Base-by-base conservation (phyloP, 805 yeast genomes). In the Ogataea ramenticola region DNA sequence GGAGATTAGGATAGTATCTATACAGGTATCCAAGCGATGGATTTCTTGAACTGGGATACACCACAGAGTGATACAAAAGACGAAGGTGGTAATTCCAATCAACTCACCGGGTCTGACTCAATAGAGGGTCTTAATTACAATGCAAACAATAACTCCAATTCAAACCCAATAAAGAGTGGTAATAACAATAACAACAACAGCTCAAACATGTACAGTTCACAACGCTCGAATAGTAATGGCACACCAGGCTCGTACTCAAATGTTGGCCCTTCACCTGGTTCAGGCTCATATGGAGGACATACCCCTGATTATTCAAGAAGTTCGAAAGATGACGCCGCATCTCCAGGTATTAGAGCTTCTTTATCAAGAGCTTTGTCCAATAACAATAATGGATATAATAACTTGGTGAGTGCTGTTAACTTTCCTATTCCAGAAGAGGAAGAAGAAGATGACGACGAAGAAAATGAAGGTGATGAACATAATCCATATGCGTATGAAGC, bases 371-470 rank as follows among this genome's bases (percentile, higher is more conserved):
- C 54, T 3, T 26, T 53, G 35, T 7, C 40, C 2, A 39, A 48
- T 30, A 43, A 45, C 40, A 46, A 38, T 22, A 35, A 33, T 27
- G 36, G 21, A 33, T 46, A 36, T 33, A 31, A 27, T 19, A 21
- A 20, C 30, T 17, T 32, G 12, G 47, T 33, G 30, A 32, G 29
- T 24, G 11, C 20, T 30, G 29, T 32, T 8, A 49, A 42, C 20
- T 48, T 40, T 24, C 42, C 52, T 2, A 49, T 49, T 9, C 50
- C 48, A n/a, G 56, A 53, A 38, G 50, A 48, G 22, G 48, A 46
- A 20, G 47, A 49, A 11, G 47, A 39, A 16, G 45, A 36, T 21
- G 44, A 44, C 27, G 49, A 44, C 27, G 49, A 48, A 2, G 46
- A 44, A 15, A n/a, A n/a, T n/a, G 36, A 33, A 16, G 21, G 21